phyloP scores from a whole-genome alignment of 169 alveolate genomes.

The Cryptosporidium muris region DNA sequence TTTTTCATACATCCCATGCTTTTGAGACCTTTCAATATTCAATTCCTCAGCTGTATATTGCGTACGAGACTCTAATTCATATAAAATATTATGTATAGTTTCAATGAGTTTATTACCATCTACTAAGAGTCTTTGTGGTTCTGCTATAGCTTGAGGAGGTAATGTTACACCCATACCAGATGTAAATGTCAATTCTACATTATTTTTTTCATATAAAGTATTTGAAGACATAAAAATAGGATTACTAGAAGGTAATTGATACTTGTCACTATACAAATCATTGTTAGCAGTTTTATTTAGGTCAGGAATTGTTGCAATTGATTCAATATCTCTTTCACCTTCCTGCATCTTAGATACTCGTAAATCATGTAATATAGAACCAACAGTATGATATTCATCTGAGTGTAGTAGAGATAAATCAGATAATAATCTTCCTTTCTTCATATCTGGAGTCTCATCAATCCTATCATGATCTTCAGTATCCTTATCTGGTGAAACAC shows the following conservation, averaged over 20 bases:
- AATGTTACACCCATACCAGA: background rate
- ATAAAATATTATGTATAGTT: slow-evolving; percentile 57
- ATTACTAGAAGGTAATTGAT: background rate
- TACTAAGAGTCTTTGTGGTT: slow-evolving; percentile 31
- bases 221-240: background rate
- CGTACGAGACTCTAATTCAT: slow-evolving; percentile 58
- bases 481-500: slow-evolving; percentile 5
- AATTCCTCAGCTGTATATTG: slow-evolving; percentile 36
- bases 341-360: background rate
- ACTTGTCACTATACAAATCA: background rate
- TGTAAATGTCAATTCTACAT: background rate
- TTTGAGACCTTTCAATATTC: slow-evolving; percentile 58
- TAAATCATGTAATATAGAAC: slow-evolving; percentile 47
- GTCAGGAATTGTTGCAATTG: background rate
- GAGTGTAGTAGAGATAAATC: slow-evolving; percentile 31
- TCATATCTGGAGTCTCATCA: slow-evolving; percentile 19
- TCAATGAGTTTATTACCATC: slow-evolving; percentile 51
- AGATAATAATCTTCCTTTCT: slow-evolving; percentile 9
- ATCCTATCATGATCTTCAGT: background rate
- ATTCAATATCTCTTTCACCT: slow-evolving; percentile 23
- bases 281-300: background rate
- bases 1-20: slow-evolving; percentile 42
- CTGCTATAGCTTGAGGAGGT: slow-evolving; percentile 21
- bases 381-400: slow-evolving; percentile 60
- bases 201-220: background rate